Conservation (phyloP, 306 rosid genomes). For the Medicago ruthenica region DNA sequence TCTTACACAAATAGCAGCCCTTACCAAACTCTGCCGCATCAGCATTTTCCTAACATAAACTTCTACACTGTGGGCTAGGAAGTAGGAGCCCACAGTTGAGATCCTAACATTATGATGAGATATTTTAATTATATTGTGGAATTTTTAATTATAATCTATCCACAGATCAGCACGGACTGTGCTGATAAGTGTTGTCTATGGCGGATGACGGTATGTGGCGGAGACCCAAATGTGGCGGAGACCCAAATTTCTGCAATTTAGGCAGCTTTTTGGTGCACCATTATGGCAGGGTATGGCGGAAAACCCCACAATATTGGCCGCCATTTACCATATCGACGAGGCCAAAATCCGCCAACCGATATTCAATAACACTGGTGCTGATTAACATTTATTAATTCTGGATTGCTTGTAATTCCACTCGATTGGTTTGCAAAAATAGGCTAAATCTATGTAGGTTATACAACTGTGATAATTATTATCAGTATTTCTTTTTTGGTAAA, state of each 20-base stretch:
- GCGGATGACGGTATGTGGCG: too few species aligned
- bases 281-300: too few species aligned
- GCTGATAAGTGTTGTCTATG: too few species aligned
- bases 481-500: neutral
- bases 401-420: conserved; percentile 3
- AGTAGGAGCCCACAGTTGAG: neutral
- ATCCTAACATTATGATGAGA: conserved; percentile 12
- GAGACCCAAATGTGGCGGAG: too few species aligned
- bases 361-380: neutral
- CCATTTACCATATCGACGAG: too few species aligned
- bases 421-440: conserved; percentile 16
- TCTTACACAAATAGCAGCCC: neutral
- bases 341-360: too few species aligned
- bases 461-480: neutral
- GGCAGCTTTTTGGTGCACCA: too few species aligned
- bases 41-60: neutral
- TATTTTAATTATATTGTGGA: neutral
- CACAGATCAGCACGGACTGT: neutral
- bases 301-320: too few species aligned
- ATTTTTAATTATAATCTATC: neutral
- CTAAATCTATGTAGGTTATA: neutral
- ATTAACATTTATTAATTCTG: neutral
- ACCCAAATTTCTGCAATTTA: too few species aligned
- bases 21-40: neutral
- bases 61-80: neutral